Base-by-base conservation (phyloP, 2,329 filamentous ascomycete genomes). In the Clonostachys rhizophaga region DNA sequence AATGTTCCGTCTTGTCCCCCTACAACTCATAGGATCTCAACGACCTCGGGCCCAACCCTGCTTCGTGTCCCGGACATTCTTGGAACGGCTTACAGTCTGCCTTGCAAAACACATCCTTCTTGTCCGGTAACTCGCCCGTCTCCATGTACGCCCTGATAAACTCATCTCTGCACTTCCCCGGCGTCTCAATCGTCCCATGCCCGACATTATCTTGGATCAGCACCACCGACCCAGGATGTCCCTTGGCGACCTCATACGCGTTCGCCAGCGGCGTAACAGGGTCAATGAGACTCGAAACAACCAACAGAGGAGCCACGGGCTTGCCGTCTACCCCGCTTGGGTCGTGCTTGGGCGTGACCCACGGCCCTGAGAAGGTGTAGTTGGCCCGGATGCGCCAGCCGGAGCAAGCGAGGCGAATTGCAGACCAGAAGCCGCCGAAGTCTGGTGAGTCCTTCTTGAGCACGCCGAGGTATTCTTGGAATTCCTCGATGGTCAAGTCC, bases 221-320 rank as follows among this genome's bases (percentile, higher is more conserved):
- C 11, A 67, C 52, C 2, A 49, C 49, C 2, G 64, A 53, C 14
- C 58, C 60, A 2, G 58, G 58, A 42, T 66, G 61, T 7, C 43
- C 17, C 34, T 41, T 44, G 7, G 58, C 52, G 54, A 61, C 63
- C 34, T 45, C 48, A 6, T 50, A 69, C 59, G 57, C 72, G 65
- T 49, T 64, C 44, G 43, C 42, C 36, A 70, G 52, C 6, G 74
- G 74, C 24, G 74, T 76, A 11, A 74, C 68, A 12, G 74, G 74
- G 47, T 76, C 73, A 7, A 68, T 61, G 6, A 60, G 51, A 46
- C 68, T 70, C 11, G 66, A 62, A 5, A 76, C 50, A 54, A 74
- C 74, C 30, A 77, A 55, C 24, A 76, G 50, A 5, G 74, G 72
- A 5, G 67, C 67, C 1, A 58, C 57, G 1, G 73, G 72, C 37